phyloP scores from a whole-genome alignment of 805 yeast species.

The Kodamaea lidongshanica region DNA sequence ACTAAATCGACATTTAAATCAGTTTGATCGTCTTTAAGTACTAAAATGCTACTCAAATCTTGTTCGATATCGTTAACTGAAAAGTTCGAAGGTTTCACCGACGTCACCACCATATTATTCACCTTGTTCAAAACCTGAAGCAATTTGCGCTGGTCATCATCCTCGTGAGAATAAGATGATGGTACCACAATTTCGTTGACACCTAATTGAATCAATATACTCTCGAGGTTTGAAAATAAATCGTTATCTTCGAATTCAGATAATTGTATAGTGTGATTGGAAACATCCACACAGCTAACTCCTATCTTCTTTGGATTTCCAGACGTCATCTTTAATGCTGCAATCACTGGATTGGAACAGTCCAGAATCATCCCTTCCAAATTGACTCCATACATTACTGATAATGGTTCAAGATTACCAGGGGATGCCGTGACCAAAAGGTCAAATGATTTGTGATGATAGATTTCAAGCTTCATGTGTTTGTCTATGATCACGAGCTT shows the following conservation, averaged over 20 bases:
- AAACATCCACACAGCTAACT: constrained; percentile 71
- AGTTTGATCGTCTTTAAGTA: constrained; percentile 13
- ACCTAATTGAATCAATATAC: constrained; percentile 80
- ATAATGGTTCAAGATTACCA: constrained; percentile 66
- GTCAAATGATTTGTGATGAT: constrained; percentile 56
- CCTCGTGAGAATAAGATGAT: constrained; percentile 29
- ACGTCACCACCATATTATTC: constrained; percentile 68
- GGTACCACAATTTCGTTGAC: constrained; percentile 78
- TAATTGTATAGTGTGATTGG: constrained; percentile 58
- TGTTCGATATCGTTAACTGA: constrained; percentile 64
- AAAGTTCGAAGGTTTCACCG: constrained; percentile 52
- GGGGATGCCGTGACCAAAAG: constrained; percentile 68
- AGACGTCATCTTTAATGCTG: constrained; percentile 30
- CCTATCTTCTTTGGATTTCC: constrained; percentile 55
- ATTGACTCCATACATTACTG: constrained; percentile 32
- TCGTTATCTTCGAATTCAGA: constrained; percentile 85
- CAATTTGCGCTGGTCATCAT: constrained; percentile 56
- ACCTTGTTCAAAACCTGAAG: constrained; percentile 63
- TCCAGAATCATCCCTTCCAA: constrained; percentile 58
- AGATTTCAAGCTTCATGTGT: constrained; percentile 76
- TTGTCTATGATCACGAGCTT: constrained; percentile 61
- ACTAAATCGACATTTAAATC: constrained; percentile 32
- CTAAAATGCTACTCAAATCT: constrained; percentile 68
- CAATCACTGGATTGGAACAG: constrained; percentile 36
- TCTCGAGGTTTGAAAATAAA: constrained; percentile 77